These are phyloP conservation scores for Prunus mira DNA, from an alignment of 306 rosid species.

Conservation along the genomic window DNA sequence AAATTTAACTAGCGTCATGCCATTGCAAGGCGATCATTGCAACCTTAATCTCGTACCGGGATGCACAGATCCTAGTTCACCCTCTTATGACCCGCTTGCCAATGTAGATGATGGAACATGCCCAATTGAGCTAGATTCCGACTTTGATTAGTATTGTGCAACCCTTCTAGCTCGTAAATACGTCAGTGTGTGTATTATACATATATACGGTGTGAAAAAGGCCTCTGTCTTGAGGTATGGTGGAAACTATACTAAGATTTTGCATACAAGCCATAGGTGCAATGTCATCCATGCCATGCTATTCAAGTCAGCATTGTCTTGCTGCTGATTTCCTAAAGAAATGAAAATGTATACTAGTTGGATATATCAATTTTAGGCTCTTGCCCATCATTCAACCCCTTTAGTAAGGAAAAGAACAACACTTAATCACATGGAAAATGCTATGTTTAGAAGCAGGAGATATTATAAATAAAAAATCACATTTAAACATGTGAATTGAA, in stretches of 20 bases:
- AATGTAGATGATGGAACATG: slow-evolving; percentile 92
- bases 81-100: slow-evolving; percentile 62
- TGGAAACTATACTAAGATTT: background rate
- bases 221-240: background rate
- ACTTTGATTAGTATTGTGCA: slow-evolving; percentile 22
- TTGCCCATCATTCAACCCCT: too few relatives aligned
- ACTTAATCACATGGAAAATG: background rate
- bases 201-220: background rate
- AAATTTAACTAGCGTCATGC: slow-evolving; percentile 11
- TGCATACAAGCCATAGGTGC: background rate
- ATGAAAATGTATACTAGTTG: background rate
- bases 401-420: background rate
- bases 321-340: background rate
- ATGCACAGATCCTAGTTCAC: slow-evolving; percentile 81
- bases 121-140: slow-evolving; percentile 39
- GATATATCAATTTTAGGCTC: background rate
- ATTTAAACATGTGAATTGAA: background rate
- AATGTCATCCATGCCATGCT: too few relatives aligned
- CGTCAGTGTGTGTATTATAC: background rate
- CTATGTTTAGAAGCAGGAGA: too few relatives aligned
- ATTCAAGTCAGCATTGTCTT: background rate
- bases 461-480: background rate
- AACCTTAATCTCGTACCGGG: slow-evolving; percentile 59
- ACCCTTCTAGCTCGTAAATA: slow-evolving; percentile 3
- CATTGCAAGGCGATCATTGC: slow-evolving; percentile 77